Evolutionary conservation across 2,329 filamentous ascomycete species (phyloP).

Genomic region (Juglanconis oblonga): DNA sequence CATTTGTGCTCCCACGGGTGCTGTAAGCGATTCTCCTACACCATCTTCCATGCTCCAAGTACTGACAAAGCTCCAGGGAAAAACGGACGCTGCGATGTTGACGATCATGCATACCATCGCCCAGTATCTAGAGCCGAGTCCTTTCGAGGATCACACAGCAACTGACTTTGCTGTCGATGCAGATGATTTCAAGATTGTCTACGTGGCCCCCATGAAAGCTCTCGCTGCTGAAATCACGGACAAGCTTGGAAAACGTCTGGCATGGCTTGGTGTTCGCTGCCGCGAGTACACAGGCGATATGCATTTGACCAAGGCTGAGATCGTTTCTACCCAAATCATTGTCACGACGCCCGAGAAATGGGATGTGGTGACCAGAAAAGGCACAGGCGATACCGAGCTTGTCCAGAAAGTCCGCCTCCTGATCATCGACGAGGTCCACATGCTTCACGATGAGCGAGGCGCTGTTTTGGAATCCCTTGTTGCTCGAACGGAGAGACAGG

Average conservation of each 20-base stretch:
- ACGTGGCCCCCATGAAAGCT: constrained; percentile 98
- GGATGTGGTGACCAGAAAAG: constrained; percentile 97
- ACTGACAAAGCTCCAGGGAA: constrained; percentile 55
- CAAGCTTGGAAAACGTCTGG: constrained; percentile 85
- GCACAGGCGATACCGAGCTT: constrained; percentile 93
- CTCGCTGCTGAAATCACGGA: constrained; percentile 94
- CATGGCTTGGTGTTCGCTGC: constrained; percentile 89
- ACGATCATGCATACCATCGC: constrained; percentile 88
- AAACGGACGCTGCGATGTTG: constrained; percentile 97
- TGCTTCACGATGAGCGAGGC: constrained; percentile 97
- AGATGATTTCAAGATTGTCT: constrained; percentile 96
- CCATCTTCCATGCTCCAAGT: not conserved
- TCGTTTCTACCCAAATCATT: constrained; percentile 94
- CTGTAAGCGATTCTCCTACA: constrained; percentile 44
- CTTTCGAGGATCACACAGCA: constrained; percentile 68
- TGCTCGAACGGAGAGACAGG: constrained; percentile 89
- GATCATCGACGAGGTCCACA: constrained; percentile 98
- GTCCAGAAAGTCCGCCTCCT: constrained; percentile 95
- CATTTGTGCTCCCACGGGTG: constrained; percentile 95
- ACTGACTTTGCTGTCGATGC: constrained; percentile 78
- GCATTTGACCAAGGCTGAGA: constrained; percentile 96
- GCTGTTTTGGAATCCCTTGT: constrained; percentile 95
- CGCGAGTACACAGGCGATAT: constrained; percentile 97
- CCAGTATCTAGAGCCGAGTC: constrained; percentile 79
- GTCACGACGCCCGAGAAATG: constrained; percentile 99